Percentiles rank a stretch among this genome's conserved stretches.
Conservation (phyloP, 176 grass and related monocot genomes). For the Cenchrus fungigraminus region DNA sequence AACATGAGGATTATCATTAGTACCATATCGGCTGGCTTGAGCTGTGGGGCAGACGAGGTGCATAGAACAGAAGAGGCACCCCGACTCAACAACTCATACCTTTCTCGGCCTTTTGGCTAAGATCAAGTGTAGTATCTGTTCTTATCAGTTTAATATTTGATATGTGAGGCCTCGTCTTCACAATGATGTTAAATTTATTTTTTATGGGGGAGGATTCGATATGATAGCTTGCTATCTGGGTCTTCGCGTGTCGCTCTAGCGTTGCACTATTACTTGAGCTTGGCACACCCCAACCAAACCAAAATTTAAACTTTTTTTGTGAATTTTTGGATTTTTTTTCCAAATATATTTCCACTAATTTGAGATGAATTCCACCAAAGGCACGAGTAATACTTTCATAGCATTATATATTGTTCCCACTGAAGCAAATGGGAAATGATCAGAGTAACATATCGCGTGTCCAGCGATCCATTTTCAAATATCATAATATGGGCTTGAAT, state of each 20-base stretch:
- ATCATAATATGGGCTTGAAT: too few species aligned
- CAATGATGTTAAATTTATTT: background rate
- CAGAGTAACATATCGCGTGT: too few species aligned
- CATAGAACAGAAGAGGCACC: background rate
- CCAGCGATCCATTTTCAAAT: too few species aligned
- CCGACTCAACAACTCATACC: background rate
- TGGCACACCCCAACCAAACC: background rate
- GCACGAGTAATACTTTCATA: too few species aligned
- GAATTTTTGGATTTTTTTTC: too few species aligned
- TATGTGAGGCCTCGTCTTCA: background rate
- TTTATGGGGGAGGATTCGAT: background rate
- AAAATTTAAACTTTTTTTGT: too few species aligned
- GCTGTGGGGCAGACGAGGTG: background rate
- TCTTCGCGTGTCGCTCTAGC: too few species aligned
- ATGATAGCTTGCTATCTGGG: background rate
- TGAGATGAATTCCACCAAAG: too few species aligned
- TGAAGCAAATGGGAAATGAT: too few species aligned
- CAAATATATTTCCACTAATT: too few species aligned
- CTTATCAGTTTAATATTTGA: conserved; percentile 65
- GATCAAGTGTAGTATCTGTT: conserved; percentile 79
- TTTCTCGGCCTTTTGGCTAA: conserved; percentile 64
- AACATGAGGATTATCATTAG: background rate
- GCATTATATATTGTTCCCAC: too few species aligned
- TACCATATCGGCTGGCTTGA: background rate
- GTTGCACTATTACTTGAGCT: too few species aligned